These are phyloP conservation scores for Penicillium riverlandense DNA, from an alignment of 495 filamentous ascomycete genomes.

Conservation along the genomic window DNA sequence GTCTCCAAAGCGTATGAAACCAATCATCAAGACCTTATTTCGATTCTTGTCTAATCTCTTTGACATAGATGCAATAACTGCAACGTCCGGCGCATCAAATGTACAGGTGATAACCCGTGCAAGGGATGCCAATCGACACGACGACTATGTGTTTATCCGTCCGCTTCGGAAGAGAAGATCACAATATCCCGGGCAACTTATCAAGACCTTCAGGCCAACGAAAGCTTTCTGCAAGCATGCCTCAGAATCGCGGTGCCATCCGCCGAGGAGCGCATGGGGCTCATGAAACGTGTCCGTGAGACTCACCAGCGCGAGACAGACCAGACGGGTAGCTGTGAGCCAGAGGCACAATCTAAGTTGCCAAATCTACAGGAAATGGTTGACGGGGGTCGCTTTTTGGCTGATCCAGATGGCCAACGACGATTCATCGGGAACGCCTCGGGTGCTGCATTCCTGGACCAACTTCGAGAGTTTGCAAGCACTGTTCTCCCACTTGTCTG, in stretches of 20 bases:
- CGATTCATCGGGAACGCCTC: neutral
- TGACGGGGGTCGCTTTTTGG: slow-evolving; percentile 1
- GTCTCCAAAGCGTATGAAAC: slow-evolving; percentile 1
- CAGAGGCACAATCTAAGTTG: neutral
- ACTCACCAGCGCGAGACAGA: neutral
- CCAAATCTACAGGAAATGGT: neutral
- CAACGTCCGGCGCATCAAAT: neutral
- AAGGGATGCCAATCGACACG: neutral
- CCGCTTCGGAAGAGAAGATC: neutral
- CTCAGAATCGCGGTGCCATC: neutral
- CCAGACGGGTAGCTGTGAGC: neutral
- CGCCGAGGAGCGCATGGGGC: neutral
- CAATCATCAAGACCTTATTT: neutral
- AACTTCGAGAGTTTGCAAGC: neutral
- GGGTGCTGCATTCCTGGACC: slow-evolving; percentile 1
- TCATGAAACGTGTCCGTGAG: neutral
- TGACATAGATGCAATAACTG: neutral
- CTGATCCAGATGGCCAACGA: neutral
- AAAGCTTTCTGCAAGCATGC: neutral
- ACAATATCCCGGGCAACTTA: neutral
- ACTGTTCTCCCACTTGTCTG: neutral
- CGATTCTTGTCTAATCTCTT: neutral
- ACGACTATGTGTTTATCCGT: neutral
- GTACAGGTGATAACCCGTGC: neutral
- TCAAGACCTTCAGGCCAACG: neutral